phyloP scores from a whole-genome alignment of 2,329 filamentous ascomycete species.

The Ciborinia camelliae region DNA sequence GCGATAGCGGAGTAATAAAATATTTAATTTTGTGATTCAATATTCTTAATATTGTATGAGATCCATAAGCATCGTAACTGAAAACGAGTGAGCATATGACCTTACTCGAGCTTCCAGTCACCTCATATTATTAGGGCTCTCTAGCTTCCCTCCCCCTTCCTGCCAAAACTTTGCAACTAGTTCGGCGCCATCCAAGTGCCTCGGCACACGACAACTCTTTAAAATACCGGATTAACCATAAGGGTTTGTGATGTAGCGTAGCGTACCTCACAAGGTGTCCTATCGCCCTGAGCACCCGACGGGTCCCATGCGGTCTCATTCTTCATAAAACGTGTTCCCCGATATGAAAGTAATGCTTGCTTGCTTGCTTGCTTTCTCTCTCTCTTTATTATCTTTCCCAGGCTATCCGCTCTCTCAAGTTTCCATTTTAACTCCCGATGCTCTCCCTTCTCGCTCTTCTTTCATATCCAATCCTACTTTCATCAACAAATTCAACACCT shows the following conservation, averaged over 20 bases:
- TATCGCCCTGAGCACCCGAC: neutral
- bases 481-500: constrained; percentile 53
- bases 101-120: neutral
- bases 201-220: neutral
- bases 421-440: constrained; percentile 15
- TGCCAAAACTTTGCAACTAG: neutral
- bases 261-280: constrained; percentile 7
- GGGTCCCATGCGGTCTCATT: neutral
- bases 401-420: constrained; percentile 3
- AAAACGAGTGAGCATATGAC: neutral
- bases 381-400: neutral
- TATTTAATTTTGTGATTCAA: neutral
- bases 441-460: constrained; percentile 37
- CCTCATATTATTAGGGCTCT: too few relatives aligned
- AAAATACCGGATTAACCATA: neutral
- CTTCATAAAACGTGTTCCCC: neutral
- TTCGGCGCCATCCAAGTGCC: neutral
- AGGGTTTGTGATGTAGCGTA: neutral
- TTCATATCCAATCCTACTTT: constrained; percentile 47
- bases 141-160: neutral
- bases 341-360: neutral
- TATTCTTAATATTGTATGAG: constrained; percentile 1
- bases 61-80: neutral
- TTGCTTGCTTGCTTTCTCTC: neutral
- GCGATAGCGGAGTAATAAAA: constrained; percentile 1